A percentile compares a stretch with the other conserved stretches of the same genome.
phyloP scores from a whole-genome alignment of 176 grass and related monocot species.

The Metroxylon sagu region DNA sequence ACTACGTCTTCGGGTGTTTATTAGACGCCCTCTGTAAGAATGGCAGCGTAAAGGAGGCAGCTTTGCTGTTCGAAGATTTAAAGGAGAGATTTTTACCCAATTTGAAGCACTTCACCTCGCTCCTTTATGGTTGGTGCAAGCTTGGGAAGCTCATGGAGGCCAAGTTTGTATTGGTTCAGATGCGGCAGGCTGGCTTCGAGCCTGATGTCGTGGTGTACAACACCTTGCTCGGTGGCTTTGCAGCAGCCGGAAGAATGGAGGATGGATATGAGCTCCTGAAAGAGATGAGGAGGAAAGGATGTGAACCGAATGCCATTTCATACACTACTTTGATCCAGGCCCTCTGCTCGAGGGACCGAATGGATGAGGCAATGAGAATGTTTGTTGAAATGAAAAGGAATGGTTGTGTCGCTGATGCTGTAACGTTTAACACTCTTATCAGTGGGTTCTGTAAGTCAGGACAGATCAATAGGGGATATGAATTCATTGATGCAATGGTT shows the following conservation, averaged over 20 bases:
- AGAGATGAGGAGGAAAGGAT: conserved; percentile 66
- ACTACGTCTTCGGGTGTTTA: conserved; percentile 34
- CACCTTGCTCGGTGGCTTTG: conserved; percentile 74
- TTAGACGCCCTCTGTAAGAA: conserved; percentile 43
- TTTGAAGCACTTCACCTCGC: conserved; percentile 71
- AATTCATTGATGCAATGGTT: conserved; percentile 61
- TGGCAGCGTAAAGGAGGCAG: conserved; percentile 51
- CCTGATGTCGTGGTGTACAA: conserved; percentile 83
- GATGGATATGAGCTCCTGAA: conserved; percentile 59
- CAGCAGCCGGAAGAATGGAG: conserved; percentile 69
- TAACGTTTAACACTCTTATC: conserved; percentile 67
- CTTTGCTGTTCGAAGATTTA: conserved; percentile 75
- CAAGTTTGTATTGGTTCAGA: conserved; percentile 77
- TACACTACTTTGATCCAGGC: conserved; percentile 96
- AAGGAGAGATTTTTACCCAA: conserved; percentile 36
- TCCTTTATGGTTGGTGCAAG: conserved; percentile 93
- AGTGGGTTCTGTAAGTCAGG: conserved; percentile 67
- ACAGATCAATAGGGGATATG: conserved; percentile 55
- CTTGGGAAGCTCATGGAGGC: conserved; percentile 82
- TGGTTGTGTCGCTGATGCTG: conserved; percentile 43
- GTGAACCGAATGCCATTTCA: conserved; percentile 66
- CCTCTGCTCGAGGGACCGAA: conserved; percentile 51
- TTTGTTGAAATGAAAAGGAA: conserved; percentile 97
- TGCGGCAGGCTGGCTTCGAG: conserved; percentile 51
- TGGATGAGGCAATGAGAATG: conserved; percentile 77